These are phyloP conservation scores for Skeletonema costatum DNA, from an alignment of 108 stramenopile species.

Conservation along the genomic window DNA sequence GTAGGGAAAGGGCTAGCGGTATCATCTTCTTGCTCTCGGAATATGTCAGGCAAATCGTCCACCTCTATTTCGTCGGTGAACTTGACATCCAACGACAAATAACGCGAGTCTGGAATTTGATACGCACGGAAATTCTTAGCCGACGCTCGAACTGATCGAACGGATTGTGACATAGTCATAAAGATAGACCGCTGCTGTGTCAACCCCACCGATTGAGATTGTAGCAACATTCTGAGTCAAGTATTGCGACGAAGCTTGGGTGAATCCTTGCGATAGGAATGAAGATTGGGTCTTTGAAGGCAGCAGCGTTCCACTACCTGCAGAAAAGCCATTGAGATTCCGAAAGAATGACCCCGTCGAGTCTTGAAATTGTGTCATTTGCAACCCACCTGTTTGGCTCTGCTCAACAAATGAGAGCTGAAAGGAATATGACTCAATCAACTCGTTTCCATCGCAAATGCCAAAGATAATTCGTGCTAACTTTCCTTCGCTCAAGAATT, in stretches of 20 bases:
- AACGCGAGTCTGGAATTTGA: not conserved
- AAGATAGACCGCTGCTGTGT: not conserved
- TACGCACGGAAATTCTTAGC: not conserved
- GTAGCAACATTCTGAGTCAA: not conserved
- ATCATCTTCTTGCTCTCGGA: not conserved
- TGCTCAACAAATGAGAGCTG: not conserved
- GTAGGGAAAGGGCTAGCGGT: not conserved
- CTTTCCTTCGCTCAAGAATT: conserved; percentile 16
- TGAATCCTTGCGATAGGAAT: not conserved
- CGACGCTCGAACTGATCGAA: not conserved
- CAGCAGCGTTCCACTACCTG: not conserved
- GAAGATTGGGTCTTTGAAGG: not conserved
- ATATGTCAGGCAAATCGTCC: not conserved
- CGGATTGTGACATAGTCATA: not conserved
- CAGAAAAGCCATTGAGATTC: conserved; percentile 43
- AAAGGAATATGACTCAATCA: conserved; percentile 41
- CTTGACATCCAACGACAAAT: not conserved
- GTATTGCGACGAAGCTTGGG: not conserved
- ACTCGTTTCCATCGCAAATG: conserved; percentile 16
- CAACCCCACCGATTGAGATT: not conserved
- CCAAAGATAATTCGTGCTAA: conserved; percentile 34
- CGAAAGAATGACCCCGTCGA: conserved; percentile 24
- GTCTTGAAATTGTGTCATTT: conserved; percentile 11
- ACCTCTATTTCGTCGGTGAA: not conserved
- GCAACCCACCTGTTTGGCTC: not conserved